Percentiles rank a stretch among this genome's conserved stretches.
Evolutionary conservation across 208 protist species (phyloP).

Genomic region (Vickermania spadyakhi): DNA sequence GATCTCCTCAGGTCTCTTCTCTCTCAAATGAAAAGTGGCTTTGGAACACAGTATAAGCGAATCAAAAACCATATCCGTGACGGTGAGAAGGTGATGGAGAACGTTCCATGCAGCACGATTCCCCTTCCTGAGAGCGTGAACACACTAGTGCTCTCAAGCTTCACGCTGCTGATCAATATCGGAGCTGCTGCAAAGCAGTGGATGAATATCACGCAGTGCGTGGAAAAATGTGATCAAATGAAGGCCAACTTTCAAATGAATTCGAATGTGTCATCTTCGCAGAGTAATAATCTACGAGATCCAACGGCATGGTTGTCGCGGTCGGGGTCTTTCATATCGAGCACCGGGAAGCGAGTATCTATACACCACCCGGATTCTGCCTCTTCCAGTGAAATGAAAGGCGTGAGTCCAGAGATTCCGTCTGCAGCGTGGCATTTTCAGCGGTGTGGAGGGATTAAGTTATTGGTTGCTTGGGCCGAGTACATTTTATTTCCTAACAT

Average conservation of each 20-base stretch:
- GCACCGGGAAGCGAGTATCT: too few species aligned
- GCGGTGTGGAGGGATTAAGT: conserved; percentile 8
- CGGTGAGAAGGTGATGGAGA: not conserved
- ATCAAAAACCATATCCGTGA: not conserved
- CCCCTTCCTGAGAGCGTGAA: not conserved
- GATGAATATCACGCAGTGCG: not conserved
- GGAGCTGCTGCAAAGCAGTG: not conserved
- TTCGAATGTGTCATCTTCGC: too few species aligned
- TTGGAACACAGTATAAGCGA: not conserved
- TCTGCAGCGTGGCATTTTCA: not conserved
- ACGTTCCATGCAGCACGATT: not conserved
- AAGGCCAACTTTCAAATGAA: not conserved
- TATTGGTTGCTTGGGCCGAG: conserved; percentile 1
- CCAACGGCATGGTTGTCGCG: not conserved
- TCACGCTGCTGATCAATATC: not conserved
- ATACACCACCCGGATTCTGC: too few species aligned
- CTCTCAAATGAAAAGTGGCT: not conserved
- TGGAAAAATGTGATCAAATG: not conserved
- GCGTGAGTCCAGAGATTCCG: not conserved
- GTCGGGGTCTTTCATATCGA: too few species aligned
- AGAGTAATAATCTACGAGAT: too few species aligned
- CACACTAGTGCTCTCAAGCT: not conserved
- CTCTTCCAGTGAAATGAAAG: not conserved
- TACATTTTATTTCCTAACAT: not conserved
- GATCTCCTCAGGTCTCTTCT: not conserved